Evolutionary conservation across 108 stramenopile genomes (phyloP).

Genomic region (Pseudonitzschia multiseries): DNA sequence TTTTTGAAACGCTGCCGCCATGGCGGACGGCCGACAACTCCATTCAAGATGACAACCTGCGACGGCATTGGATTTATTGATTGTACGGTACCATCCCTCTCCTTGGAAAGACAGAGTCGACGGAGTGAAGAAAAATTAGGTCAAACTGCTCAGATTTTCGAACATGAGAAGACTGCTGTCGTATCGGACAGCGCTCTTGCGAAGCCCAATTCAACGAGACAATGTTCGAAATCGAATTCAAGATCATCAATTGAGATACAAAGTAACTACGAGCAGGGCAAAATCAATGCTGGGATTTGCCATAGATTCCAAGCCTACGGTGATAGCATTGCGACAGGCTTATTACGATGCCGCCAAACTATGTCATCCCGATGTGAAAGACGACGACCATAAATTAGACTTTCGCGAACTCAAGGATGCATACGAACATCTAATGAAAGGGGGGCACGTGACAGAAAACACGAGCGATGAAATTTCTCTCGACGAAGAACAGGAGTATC

Average conservation of each 20-base stretch:
- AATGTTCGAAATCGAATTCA: background rate
- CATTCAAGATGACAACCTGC: no score
- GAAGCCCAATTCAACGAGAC: no score
- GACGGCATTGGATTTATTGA: no score
- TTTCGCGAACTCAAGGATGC: slow-evolving; percentile 65
- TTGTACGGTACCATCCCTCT: no score
- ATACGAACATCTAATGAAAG: slow-evolving; percentile 63
- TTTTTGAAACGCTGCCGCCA: no score
- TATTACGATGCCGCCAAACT: slow-evolving; percentile 75
- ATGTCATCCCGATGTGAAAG: slow-evolving; percentile 66
- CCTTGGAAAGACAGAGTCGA: no score
- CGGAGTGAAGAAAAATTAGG: no score
- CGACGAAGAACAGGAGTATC: slow-evolving; percentile 67
- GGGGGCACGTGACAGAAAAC: slow-evolving; percentile 3
- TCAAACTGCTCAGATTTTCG: no score
- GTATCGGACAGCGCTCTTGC: no score
- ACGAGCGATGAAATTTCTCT: slow-evolving; percentile 26
- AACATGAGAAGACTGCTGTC: no score
- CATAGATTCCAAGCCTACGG: slow-evolving; percentile 27
- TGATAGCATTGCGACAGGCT: slow-evolving; percentile 59
- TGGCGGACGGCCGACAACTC: no score
- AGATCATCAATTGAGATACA: background rate
- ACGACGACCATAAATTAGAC: slow-evolving; percentile 29
- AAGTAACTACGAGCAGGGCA: slow-evolving; percentile 42
- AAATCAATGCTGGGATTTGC: slow-evolving; percentile 52